Conservation (phyloP, 306 rosid species). For the Prosopis cineraria region DNA sequence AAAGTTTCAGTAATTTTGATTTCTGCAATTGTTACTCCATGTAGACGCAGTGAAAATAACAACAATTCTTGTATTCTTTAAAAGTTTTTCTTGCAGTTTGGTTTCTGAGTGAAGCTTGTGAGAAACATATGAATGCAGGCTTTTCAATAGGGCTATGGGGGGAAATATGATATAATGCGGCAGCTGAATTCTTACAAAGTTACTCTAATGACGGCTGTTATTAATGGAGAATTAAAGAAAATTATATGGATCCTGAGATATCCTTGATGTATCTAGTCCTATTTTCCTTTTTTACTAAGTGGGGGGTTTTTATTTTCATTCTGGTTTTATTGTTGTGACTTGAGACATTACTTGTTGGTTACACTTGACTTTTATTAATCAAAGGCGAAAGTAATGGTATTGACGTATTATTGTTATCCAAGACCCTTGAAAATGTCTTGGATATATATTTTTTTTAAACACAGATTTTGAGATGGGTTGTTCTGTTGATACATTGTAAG, state of each 20-base stretch:
- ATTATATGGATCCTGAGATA: constrained; percentile 9
- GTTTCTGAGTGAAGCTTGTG: constrained; percentile 55
- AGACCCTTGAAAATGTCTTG: neutral
- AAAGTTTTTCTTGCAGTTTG: constrained; percentile 63
- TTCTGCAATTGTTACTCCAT: neutral
- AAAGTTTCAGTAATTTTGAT: neutral
- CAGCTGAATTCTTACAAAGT: constrained; percentile 35
- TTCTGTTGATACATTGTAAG: no score
- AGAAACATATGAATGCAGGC: constrained; percentile 43
- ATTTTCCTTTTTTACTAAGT: constrained; percentile 8
- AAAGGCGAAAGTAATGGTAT: neutral
- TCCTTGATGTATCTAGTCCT: neutral
- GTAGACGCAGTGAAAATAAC: neutral
- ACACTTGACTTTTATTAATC: neutral
- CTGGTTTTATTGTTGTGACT: neutral
- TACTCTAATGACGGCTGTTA: constrained; percentile 28
- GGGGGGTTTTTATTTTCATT: neutral
- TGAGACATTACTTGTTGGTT: neutral
- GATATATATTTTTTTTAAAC: neutral
- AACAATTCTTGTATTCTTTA: constrained; percentile 28
- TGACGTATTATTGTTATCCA: no score
- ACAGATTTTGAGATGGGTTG: neutral
- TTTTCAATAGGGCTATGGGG: neutral
- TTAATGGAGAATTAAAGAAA: constrained; percentile 33
- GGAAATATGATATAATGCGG: constrained; percentile 46